A percentile compares a stretch with the other conserved stretches of the same genome.
These are phyloP conservation scores for Platismatia glauca DNA, from an alignment of 495 filamentous ascomycete genomes.

Conservation along the genomic window DNA sequence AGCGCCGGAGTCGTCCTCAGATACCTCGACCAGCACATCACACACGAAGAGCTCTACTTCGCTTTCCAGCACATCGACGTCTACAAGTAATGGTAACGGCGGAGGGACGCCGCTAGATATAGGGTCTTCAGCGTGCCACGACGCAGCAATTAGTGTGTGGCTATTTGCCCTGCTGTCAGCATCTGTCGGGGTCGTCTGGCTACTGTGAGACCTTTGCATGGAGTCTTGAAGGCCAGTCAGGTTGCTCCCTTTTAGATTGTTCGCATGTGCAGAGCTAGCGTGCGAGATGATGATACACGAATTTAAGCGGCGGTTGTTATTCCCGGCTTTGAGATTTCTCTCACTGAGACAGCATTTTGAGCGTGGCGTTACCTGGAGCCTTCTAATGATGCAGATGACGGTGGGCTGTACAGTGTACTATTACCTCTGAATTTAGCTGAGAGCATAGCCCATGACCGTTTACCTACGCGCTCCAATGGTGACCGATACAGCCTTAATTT, in stretches of 20 bases:
- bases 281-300: neutral
- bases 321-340: neutral
- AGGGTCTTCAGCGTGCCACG: constrained; percentile 12
- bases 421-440: no score
- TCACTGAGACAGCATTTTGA: neutral
- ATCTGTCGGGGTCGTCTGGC: constrained; percentile 3
- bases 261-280: neutral
- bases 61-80: neutral
- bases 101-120: constrained; percentile 20
- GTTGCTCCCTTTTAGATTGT: neutral
- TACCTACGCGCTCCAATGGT: no score
- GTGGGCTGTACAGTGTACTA: neutral
- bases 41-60: constrained; percentile 6
- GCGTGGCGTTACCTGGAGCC: neutral
- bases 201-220: neutral
- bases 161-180: constrained; percentile 4
- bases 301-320: neutral
- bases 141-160: constrained; percentile 3
- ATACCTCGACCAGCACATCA: neutral
- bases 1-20: neutral
- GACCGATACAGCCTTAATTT: no score
- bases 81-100: constrained; percentile 10
- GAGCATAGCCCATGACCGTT: no score
- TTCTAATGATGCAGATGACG: constrained; percentile 1
- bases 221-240: neutral